A percentile compares a stretch with the other conserved stretches of the same genome.
Evolutionary conservation across 2,329 filamentous ascomycete genomes (phyloP).

Genomic region (Fusarium incarnatum): DNA sequence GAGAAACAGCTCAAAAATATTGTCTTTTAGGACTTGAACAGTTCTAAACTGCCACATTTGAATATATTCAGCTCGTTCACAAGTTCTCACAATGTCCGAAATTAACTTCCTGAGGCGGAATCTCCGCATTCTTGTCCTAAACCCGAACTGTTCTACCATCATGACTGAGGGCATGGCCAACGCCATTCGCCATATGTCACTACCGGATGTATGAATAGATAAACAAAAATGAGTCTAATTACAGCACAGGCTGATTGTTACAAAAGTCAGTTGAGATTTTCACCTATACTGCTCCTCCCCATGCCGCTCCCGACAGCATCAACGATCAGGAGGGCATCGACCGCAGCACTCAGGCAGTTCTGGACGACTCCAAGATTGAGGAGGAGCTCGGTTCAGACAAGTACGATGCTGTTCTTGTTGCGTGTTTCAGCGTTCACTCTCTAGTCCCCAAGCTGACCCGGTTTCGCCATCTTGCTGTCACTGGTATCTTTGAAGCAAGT

Average conservation of each 20-base stretch:
- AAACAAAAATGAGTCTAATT: neutral
- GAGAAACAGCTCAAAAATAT: slow-evolving; percentile 9
- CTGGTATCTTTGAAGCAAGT: slow-evolving; percentile 89
- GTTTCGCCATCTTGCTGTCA: slow-evolving; percentile 48
- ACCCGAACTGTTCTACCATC: slow-evolving; percentile 78
- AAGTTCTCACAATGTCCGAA: slow-evolving; percentile 36
- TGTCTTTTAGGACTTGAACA: neutral
- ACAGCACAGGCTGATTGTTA: slow-evolving; percentile 31
- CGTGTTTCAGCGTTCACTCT: slow-evolving; percentile 88
- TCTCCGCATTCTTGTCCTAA: slow-evolving; percentile 73
- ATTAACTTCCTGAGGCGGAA: slow-evolving; percentile 27
- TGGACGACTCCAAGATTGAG: slow-evolving; percentile 62
- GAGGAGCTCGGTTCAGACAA: slow-evolving; percentile 51
- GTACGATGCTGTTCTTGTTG: slow-evolving; percentile 84
- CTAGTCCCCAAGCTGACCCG: slow-evolving; percentile 71
- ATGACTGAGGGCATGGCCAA: slow-evolving; percentile 77
- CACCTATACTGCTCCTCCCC: slow-evolving; percentile 73
- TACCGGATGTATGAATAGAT: slow-evolving; percentile 41
- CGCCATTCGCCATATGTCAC: slow-evolving; percentile 58
- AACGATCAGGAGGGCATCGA: slow-evolving; percentile 77
- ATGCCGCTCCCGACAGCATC: slow-evolving; percentile 76
- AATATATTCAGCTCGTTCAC: neutral
- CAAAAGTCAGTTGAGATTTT: slow-evolving; percentile 62
- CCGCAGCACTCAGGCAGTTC: slow-evolving; percentile 71
- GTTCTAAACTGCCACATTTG: neutral